Base-by-base conservation (phyloP, 768 basidiomycete species). In the Harrya chromipes region DNA sequence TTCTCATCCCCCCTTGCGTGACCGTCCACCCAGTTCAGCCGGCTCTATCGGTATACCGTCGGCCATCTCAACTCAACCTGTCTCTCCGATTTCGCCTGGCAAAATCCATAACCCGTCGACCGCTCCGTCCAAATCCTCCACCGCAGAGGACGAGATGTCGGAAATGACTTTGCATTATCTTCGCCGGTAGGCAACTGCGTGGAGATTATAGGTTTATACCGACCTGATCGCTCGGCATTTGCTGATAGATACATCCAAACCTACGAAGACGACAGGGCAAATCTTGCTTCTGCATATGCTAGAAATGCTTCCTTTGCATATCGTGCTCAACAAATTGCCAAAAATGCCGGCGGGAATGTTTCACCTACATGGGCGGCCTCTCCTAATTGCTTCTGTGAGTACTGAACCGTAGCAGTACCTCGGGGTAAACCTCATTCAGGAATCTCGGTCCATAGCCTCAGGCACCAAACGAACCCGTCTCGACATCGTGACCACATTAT, bases 251-350 rank as follows among this genome's bases (percentile, higher is more conserved):
- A 67, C 20, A 23, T 68, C 21, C 64, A 67, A 49, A 67, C 53
- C 4, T 68, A 68, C 43, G 67, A 68, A 45, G 31, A 39, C 16
- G 67, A 70, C 41, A 66, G 67, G 31, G 58, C 61, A 38, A 62
- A 57, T 45, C 67, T 68, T 43, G 67, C 67, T 27, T 63, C 68
- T 34, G 67, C 67, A 14, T 68, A 68, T 41, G 59, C 58, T 40
- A 48, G 56, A 31, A 54, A 56, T 7, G 65, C 65, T n/a, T 65
- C 64, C 36, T 69, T 70, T 21, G 61, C 58, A 36, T 70, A 59
- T 49, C 62, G 64, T 47, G 50, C 43, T 23, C 58, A 67, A 36
- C 43, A 48, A 38, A 34, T 47, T 12, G 21, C 26, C 16, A 47
- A 40, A 52, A 40, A 42, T 37, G 34, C 24, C 13, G 19, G 19